Conservation (phyloP, 2,329 filamentous ascomycete species). For the Neurospora crassa region DNA sequence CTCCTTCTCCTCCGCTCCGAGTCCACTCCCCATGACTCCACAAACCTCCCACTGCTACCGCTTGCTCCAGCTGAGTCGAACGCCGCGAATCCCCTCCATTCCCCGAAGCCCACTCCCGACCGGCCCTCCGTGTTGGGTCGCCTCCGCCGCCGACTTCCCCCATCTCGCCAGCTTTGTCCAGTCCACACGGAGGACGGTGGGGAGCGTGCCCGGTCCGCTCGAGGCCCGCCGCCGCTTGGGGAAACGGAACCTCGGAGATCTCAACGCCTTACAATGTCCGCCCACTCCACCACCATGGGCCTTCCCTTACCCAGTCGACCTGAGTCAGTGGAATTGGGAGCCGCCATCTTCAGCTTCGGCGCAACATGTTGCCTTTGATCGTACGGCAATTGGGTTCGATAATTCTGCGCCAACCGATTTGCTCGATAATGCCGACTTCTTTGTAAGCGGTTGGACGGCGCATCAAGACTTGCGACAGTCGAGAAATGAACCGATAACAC, state of each 20-base stretch:
- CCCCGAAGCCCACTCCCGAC: not conserved
- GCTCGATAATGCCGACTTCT: not conserved
- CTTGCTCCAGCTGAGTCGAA: constrained; percentile 27
- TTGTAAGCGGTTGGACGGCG: not conserved
- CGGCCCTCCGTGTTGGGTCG: not conserved
- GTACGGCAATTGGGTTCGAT: not conserved
- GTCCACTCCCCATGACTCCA: constrained; percentile 31
- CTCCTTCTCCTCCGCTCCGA: constrained; percentile 4
- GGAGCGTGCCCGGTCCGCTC: constrained; percentile 42
- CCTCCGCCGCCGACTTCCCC: not conserved
- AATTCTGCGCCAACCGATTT: not conserved
- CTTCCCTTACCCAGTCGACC: constrained; percentile 32
- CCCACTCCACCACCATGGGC: constrained; percentile 35
- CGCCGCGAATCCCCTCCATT: not conserved
- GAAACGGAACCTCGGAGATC: constrained; percentile 43
- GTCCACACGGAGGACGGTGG: constrained; percentile 19
- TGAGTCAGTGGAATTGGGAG: constrained; percentile 42
- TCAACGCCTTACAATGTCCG: constrained; percentile 32
- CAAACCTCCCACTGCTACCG: constrained; percentile 37
- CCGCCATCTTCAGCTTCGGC: constrained; percentile 30
- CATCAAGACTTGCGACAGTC: not conserved
- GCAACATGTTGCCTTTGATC: not conserved
- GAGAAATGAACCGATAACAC: not conserved
- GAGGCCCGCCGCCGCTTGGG: constrained; percentile 44
- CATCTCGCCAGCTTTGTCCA: not conserved